Evolutionary conservation across 2,329 filamentous ascomycete genomes (phyloP), one percentile per base, ranked within the genome.

Genomic region (Penicillium sp.): DNA sequence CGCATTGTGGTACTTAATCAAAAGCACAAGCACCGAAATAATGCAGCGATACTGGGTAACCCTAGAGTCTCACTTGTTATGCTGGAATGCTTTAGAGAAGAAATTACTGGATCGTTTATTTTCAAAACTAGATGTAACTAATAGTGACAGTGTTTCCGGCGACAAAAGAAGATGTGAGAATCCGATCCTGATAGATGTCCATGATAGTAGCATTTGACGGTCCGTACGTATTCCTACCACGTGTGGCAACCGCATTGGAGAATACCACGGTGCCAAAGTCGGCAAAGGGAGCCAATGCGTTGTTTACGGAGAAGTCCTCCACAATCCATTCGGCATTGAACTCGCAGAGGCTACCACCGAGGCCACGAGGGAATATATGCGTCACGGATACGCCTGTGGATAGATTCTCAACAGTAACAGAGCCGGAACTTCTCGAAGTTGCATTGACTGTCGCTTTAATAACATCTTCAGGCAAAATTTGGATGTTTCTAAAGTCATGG

Each of bases 311-410:
- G 53, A 78, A 81, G 60, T 81, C 80, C 71, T 84, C 82, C 12
- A 84, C 81, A 60, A 85, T 84, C 82, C 83, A 86, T 68, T 85
- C 83, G n/a, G 82, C 83, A 53, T 84, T 84, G 60, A 74, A 77
- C 69, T 82, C 74, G 71, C 81, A 82, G 4, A 85, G 77, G 16
- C 54, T 35, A 9, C 68, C 70, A 4, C 69, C 69, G 2, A 67
- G 66, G 50, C 78, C 67, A 58, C 66, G 70, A 33, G 63, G 73
- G 73, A 85, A 82, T 11, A 69, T 75, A 68, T 86, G 80, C 6
- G 73, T 77, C 35, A 82, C 81, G 5, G 67, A 73, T 63, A 78
- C 67, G 54, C 81, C 82, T 1, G 76, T 84, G 31, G 73, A 75
- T 52, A 75, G 54, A 69, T 85, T 85, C 58, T 81, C 70, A 43